Conservation (phyloP, 2,329 filamentous ascomycete genomes). For the Plenodomus lindquistii region DNA sequence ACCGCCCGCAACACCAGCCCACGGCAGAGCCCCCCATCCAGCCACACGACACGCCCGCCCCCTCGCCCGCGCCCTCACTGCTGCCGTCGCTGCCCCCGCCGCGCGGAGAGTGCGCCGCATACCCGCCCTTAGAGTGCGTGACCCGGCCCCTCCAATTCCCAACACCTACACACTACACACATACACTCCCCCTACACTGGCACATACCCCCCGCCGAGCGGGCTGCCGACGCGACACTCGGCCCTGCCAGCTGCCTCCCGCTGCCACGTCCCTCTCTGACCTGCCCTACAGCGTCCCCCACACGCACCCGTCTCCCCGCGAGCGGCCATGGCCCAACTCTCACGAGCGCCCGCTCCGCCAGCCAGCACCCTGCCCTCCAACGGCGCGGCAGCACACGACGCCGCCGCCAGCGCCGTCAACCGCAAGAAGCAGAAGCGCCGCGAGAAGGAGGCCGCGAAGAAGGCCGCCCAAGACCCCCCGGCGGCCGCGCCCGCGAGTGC, state of each 20-base stretch:
- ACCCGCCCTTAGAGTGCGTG: conserved; percentile 13
- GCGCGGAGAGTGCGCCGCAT: conserved; percentile 3
- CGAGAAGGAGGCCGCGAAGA: conserved; percentile 76
- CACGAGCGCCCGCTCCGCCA: conserved; percentile 24
- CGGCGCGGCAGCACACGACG: conserved; percentile 44
- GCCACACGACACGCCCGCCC: conserved; percentile 12
- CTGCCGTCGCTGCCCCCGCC: conserved; percentile 4
- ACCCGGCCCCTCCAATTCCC: conserved; percentile 20
- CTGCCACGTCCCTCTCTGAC: conserved; percentile 12
- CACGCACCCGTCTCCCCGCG: conserved; percentile 1
- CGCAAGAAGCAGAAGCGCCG: conserved; percentile 95
- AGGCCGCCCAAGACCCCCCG: conserved; percentile 43
- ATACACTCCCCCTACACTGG: conserved; percentile 16
- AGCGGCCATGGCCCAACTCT: conserved; percentile 42
- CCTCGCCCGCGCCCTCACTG: neutral
- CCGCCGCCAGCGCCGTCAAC: conserved; percentile 64
- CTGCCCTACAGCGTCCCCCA: conserved; percentile 8
- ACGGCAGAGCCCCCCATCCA: conserved; percentile 4
- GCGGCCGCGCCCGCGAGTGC: conserved; percentile 22
- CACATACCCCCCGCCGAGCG: conserved; percentile 9
- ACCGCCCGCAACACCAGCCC: conserved; percentile 6
- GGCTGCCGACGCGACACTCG: conserved; percentile 8
- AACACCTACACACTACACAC: neutral
- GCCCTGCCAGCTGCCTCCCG: conserved; percentile 17
- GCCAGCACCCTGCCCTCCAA: conserved; percentile 42